Base-by-base conservation (phyloP, 169 alveolate species). In the Eimeria praecox region DNA sequence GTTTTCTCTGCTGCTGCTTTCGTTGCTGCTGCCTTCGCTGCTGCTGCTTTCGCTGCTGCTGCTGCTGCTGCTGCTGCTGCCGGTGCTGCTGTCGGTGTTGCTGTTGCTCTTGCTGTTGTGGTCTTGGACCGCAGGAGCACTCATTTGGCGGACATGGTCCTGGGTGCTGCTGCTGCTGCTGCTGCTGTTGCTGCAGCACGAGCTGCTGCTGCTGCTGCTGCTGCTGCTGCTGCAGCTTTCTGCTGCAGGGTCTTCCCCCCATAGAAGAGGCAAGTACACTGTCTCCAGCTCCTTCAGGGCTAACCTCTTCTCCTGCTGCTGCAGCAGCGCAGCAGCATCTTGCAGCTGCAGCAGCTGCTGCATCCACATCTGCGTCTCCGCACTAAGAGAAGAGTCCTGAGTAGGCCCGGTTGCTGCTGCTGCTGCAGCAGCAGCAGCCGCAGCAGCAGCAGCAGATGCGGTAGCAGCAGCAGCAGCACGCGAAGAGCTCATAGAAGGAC, bases 271-370 rank as follows among this genome's bases (percentile, higher is more conserved):
- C 3, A 80, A 71, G 71, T 80, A 80, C 24, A 80, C 73, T 2
- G 52, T n/a, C 69, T 80, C 90, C 24, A 80, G 44, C 90, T 80
- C 90, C 40, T 71, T 35, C 64, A 80, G 5, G 5, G 90, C 5
- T 5, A 80, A 44, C 2, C 46, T 71, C 40, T 46, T 4, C 71
- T 80, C 90, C 69, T 27, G 5, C 33, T 80, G 90, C 69, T 80
- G 90, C 90, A 80, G 90, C 90, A 22, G 44, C 90, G n/a, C 71
- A 5, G 90, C 90, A 33, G 90, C 90, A 1, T 80, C 71, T 38
- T 80, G 90, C 42, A 80, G 64, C 44, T 80, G 90, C 90, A 44
- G 90, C 90, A 80, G 69, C 44, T 80, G 90, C 90, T 80, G 90
- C 71, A 80, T 54, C 49, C 56, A 18, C 30, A 38, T 20, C 87